These are phyloP conservation scores for Xylaria multiplex DNA, from an alignment of 2,329 filamentous ascomycete species.

Conservation along the genomic window DNA sequence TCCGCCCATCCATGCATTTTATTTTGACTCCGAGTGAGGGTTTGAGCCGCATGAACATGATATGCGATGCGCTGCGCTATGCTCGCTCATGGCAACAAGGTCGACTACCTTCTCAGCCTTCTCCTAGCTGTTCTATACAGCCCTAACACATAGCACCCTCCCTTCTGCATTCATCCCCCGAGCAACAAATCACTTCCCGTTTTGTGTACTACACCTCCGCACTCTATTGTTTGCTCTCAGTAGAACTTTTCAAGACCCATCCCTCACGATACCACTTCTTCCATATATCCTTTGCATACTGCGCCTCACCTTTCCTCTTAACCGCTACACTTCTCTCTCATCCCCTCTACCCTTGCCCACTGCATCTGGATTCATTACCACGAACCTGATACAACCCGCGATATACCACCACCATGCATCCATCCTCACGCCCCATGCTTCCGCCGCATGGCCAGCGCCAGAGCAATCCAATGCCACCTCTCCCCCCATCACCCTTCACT, in stretches of 20 bases:
- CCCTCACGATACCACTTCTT: background rate
- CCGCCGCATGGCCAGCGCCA: constrained; percentile 8
- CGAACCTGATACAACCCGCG: background rate
- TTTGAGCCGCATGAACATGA: constrained; percentile 5
- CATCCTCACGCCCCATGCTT: constrained; percentile 9
- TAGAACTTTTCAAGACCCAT: background rate
- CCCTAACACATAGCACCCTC: background rate
- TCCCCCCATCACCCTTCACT: background rate
- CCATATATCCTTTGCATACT: constrained; percentile 5
- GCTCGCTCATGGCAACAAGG: constrained; percentile 8
- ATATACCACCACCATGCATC: constrained; percentile 16
- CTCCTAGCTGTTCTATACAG: background rate
- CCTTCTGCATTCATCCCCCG: constrained; percentile 7
- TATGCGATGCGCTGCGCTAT: background rate
- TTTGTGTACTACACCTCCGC: constrained; percentile 2
- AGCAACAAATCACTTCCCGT: constrained; percentile 18
- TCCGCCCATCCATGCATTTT: background rate
- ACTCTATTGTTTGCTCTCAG: constrained; percentile 6
- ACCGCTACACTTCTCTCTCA: background rate
- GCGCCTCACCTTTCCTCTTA: background rate
- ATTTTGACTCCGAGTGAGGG: too few relatives aligned
- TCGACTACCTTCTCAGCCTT: background rate
- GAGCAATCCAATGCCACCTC: constrained; percentile 8
- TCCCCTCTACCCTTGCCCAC: constrained; percentile 5
- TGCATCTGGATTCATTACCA: background rate